Conservation (phyloP, 257 asterid species). For the Ophiorrhiza pumila region DNA sequence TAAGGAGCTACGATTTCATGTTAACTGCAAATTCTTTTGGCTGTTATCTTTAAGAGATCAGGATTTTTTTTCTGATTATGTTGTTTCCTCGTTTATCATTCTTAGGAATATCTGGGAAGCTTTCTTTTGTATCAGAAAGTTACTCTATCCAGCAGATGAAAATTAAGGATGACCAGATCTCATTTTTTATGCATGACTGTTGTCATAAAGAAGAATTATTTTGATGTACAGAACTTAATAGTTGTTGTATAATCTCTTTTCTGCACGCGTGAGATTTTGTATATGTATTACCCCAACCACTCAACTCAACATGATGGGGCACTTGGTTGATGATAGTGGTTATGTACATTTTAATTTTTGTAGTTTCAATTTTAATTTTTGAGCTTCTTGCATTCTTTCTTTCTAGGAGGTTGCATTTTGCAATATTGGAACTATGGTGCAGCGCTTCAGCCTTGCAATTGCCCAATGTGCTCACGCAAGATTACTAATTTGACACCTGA, state of each 20-base stretch:
- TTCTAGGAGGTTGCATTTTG: constrained; percentile 69
- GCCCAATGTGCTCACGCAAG: constrained; percentile 75
- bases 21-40: not conserved
- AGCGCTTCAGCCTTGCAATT: constrained; percentile 66
- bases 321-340: not conserved
- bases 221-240: not conserved
- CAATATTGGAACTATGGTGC: constrained; percentile 75
- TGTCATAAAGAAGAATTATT: not conserved
- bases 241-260: not conserved
- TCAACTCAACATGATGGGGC: not conserved
- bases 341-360: not conserved
- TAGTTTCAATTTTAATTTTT: not conserved
- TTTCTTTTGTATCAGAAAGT: not conserved
- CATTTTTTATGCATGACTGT: not conserved
- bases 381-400: not conserved
- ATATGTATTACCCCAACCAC: not conserved
- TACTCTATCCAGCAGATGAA: not conserved
- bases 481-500: constrained; percentile 61
- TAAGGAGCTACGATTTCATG: not conserved
- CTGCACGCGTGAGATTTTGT: not conserved
- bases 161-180: not conserved
- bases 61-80: not conserved
- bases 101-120: not conserved
- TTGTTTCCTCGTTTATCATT: not conserved
- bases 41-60: not conserved